Conservation (phyloP, 805 yeast species). For the Teunomyces stri region DNA sequence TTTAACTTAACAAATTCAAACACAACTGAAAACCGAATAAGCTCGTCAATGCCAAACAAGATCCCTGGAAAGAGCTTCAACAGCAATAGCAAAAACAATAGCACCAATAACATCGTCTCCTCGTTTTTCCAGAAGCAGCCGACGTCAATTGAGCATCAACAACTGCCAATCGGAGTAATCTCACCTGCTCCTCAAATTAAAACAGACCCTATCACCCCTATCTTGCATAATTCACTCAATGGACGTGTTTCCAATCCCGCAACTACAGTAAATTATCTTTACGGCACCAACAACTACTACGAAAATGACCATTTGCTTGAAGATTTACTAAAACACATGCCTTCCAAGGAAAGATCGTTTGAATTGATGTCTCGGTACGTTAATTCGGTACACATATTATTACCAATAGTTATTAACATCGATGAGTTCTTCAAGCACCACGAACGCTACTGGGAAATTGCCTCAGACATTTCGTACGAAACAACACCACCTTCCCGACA, state of each 20-base stretch:
- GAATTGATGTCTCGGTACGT: constrained; percentile 48
- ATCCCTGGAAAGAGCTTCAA: too few relatives aligned
- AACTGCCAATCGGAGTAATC: not conserved
- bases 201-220: constrained; percentile 18
- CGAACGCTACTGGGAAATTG: constrained; percentile 47
- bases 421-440: constrained; percentile 44
- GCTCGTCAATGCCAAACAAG: not conserved
- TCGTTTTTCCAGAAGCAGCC: constrained; percentile 12
- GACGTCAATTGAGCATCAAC: constrained; percentile 11
- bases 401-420: constrained; percentile 50
- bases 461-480: not conserved
- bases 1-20: constrained; percentile 27
- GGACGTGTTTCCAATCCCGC: constrained; percentile 34
- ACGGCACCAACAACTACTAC: constrained; percentile 40
- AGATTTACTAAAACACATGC: constrained; percentile 44
- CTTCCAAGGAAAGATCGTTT: constrained; percentile 44
- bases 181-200: not conserved
- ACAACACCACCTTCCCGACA: too few relatives aligned
- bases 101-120: constrained; percentile 9
- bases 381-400: constrained; percentile 53
- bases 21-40: not conserved
- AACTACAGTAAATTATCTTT: constrained; percentile 31
- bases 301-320: constrained; percentile 32
- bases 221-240: constrained; percentile 24
- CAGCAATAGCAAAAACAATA: too few relatives aligned